Evolutionary conservation across 2,329 filamentous ascomycete species (phyloP).

Genomic region (Raffaelea arxii): DNA sequence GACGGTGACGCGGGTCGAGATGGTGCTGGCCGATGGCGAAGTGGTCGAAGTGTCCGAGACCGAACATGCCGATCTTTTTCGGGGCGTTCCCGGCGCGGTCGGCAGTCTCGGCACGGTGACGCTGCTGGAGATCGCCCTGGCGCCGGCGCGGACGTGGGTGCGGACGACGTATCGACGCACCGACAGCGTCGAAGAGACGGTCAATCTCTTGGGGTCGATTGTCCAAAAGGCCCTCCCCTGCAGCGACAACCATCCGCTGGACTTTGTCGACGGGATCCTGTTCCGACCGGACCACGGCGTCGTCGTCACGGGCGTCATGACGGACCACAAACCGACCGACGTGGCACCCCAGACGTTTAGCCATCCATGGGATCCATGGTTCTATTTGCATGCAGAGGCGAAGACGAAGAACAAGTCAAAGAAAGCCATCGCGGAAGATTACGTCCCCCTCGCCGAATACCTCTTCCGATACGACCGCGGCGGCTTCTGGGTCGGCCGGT

Average conservation of each 20-base stretch:
- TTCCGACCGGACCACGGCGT: constrained; percentile 53
- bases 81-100: constrained; percentile 54
- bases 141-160: constrained; percentile 51
- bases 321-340: constrained; percentile 35
- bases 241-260: constrained; percentile 22
- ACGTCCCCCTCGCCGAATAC: constrained; percentile 60
- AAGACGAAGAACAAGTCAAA: constrained; percentile 16
- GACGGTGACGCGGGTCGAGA: constrained; percentile 53
- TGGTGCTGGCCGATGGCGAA: constrained; percentile 59
- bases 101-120: constrained; percentile 60
- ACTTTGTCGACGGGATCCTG: constrained; percentile 66
- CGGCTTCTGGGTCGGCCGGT: constrained; percentile 43
- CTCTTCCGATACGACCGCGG: constrained; percentile 73
- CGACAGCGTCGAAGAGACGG: constrained; percentile 34
- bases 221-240: constrained; percentile 17
- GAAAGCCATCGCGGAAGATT: constrained; percentile 37
- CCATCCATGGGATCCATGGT: constrained; percentile 60
- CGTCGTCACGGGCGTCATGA: constrained; percentile 53
- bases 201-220: constrained; percentile 38
- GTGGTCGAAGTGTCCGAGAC: constrained; percentile 39
- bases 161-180: constrained; percentile 50
- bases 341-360: constrained; percentile 40
- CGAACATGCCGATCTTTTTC: constrained; percentile 47
- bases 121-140: constrained; percentile 51
- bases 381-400: constrained; percentile 53